A percentile compares a stretch with the other conserved stretches of the same genome.
phyloP scores from a whole-genome alignment of 345 rosid species.

The Psidium friedrichsthalianum region DNA sequence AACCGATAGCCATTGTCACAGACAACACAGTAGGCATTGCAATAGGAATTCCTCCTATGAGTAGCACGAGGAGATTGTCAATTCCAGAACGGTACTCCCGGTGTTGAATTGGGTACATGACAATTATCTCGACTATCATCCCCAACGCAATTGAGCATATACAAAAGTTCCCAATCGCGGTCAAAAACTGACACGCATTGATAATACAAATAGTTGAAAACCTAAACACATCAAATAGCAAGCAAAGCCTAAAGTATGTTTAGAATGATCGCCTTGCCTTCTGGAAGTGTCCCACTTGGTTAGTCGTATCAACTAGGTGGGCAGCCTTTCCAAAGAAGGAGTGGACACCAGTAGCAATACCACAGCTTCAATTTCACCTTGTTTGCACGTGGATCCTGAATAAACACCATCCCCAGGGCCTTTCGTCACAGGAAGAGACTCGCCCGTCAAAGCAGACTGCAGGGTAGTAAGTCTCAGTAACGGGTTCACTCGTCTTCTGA shows the following conservation, averaged over 20 bases:
- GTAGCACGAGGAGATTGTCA: constrained; percentile 95
- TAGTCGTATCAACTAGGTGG: constrained; percentile 91
- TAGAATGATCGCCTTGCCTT: constrained; percentile 34
- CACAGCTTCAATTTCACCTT: constrained; percentile 94
- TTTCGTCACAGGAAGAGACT: constrained; percentile 96
- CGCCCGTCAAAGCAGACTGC: constrained; percentile 97
- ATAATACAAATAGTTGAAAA: neutral
- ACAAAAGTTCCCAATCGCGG: constrained; percentile 96
- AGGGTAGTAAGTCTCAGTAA: neutral
- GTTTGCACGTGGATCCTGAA: constrained; percentile 96
- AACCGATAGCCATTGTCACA: constrained; percentile 98
- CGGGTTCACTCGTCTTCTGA: neutral
- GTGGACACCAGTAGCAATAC: constrained; percentile 98
- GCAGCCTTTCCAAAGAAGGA: constrained; percentile 98
- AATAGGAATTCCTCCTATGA: constrained; percentile 97
- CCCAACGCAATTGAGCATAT: constrained; percentile 95
- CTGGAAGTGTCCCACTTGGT: constrained; percentile 98
- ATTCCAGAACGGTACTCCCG: constrained; percentile 90
- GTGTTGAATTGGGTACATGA: constrained; percentile 95
- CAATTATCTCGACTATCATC: constrained; percentile 85
- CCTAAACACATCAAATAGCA: neutral
- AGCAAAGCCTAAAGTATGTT: neutral
- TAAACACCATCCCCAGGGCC: constrained; percentile 94
- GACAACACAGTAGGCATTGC: constrained; percentile 99
- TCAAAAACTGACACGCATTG: constrained; percentile 55